Evolutionary conservation across 306 rosid species (phyloP).

Genomic region (Mimosa bimucronata): DNA sequence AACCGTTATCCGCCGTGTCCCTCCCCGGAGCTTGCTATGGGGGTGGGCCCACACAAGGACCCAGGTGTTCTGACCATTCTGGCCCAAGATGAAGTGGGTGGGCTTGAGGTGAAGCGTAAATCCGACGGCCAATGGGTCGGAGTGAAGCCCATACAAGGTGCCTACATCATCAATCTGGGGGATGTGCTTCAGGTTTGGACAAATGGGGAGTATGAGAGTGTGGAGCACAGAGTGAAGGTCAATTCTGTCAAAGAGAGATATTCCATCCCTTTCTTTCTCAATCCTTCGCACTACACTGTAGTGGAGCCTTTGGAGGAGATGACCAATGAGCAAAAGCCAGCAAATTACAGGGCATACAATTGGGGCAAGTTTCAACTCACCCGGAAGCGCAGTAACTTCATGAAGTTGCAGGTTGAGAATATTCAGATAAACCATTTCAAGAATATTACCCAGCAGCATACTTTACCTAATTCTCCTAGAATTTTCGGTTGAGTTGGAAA

Average conservation of each 20-base stretch:
- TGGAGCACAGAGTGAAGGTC: constrained; percentile 26
- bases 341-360: constrained; percentile 54
- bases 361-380: constrained; percentile 50
- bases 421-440: background rate
- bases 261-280: constrained; percentile 42
- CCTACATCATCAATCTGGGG: constrained; percentile 74
- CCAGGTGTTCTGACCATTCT: constrained; percentile 71
- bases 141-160: constrained; percentile 61
- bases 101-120: constrained; percentile 65
- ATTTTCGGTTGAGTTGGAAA: background rate
- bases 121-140: constrained; percentile 75
- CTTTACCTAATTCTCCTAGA: background rate
- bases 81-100: constrained; percentile 77
- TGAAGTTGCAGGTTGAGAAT: constrained; percentile 54
- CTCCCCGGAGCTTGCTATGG: constrained; percentile 71
- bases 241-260: constrained; percentile 49
- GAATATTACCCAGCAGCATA: background rate
- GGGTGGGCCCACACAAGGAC: constrained; percentile 91
- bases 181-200: constrained; percentile 67
- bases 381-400: constrained; percentile 53
- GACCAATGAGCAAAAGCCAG: constrained; percentile 35
- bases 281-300: constrained; percentile 47
- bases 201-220: constrained; percentile 15
- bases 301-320: constrained; percentile 46
- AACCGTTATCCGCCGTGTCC: constrained; percentile 83